Evolutionary conservation across 2,329 filamentous ascomycete genomes (phyloP).

Genomic region (Talaromyces piceae): DNA sequence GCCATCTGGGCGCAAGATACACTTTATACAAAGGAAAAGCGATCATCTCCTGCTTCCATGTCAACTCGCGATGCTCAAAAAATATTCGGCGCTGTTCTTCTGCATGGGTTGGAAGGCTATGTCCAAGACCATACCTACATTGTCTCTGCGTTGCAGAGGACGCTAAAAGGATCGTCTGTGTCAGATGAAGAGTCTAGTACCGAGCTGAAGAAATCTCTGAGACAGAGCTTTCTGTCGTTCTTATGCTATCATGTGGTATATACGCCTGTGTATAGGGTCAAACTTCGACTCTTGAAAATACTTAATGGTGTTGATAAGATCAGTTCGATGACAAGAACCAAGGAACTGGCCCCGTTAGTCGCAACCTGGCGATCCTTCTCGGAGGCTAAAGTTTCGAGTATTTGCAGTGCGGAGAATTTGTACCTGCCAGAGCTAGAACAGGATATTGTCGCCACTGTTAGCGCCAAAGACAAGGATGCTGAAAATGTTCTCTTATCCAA

Average conservation of each 20-base stretch:
- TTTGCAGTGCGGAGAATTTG: constrained; percentile 45
- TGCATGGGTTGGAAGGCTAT: constrained; percentile 76
- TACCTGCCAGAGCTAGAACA: constrained; percentile 44
- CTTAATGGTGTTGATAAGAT: constrained; percentile 66
- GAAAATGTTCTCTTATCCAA: constrained; percentile 47
- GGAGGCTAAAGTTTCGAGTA: constrained; percentile 43
- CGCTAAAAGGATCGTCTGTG: constrained; percentile 47
- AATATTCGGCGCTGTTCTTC: constrained; percentile 58
- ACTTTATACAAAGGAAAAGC: constrained; percentile 56
- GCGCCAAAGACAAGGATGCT: constrained; percentile 52
- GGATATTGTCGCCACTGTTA: constrained; percentile 46
- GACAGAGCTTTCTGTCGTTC: constrained; percentile 61
- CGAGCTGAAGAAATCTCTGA: constrained; percentile 55
- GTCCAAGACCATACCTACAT: constrained; percentile 71
- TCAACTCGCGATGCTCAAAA: constrained; percentile 50
- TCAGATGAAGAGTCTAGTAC: constrained; percentile 30
- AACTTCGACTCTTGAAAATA: constrained; percentile 62
- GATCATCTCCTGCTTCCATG: constrained; percentile 45
- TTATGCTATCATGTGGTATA: constrained; percentile 64
- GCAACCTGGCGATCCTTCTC: constrained; percentile 58
- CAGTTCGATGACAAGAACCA: constrained; percentile 64
- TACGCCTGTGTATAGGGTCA: constrained; percentile 62
- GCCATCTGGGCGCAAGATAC: constrained; percentile 52
- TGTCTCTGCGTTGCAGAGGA: constrained; percentile 52
- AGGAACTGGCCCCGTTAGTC: constrained; percentile 68